phyloP scores from a whole-genome alignment of 805 yeast species.

The Spathaspora gorwiae region DNA sequence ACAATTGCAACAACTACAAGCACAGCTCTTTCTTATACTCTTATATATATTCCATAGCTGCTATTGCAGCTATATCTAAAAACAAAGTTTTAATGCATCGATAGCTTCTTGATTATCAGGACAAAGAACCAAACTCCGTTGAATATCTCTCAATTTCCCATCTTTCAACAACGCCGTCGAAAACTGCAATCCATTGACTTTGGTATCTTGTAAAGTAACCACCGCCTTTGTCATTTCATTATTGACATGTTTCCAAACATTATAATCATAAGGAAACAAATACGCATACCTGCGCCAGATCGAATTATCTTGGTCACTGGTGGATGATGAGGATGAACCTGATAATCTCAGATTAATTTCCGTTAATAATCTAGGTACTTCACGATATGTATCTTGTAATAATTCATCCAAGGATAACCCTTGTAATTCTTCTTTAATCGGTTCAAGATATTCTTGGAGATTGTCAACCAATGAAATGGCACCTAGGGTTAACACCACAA shows the following conservation, averaged over 20 bases:
- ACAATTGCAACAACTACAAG: neutral
- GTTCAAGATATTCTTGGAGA: slow-evolving; percentile 53
- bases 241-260: slow-evolving; percentile 67
- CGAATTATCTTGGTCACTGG: slow-evolving; percentile 10
- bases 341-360: slow-evolving; percentile 44
- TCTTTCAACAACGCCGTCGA: slow-evolving; percentile 47
- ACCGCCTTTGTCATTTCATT: slow-evolving; percentile 53
- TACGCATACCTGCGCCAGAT: slow-evolving; percentile 69
- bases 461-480: slow-evolving; percentile 70
- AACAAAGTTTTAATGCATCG: slow-evolving; percentile 5
- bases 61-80: neutral
- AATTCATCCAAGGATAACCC: slow-evolving; percentile 44
- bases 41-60: neutral
- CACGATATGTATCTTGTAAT: slow-evolving; percentile 46
- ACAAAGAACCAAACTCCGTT: slow-evolving; percentile 61
- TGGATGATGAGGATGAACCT: slow-evolving; percentile 4
- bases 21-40: neutral
- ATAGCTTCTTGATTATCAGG: slow-evolving; percentile 36
- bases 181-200: slow-evolving; percentile 47
- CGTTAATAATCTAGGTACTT: slow-evolving; percentile 56
- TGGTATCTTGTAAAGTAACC: slow-evolving; percentile 47
- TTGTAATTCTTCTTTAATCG: slow-evolving; percentile 63
- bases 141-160: slow-evolving; percentile 51
- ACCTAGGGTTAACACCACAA: slow-evolving; percentile 70
- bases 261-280: slow-evolving; percentile 65